These are phyloP conservation scores for Polygonum maritimum DNA, from an alignment of 148 eudicot genomes.

Conservation along the genomic window DNA sequence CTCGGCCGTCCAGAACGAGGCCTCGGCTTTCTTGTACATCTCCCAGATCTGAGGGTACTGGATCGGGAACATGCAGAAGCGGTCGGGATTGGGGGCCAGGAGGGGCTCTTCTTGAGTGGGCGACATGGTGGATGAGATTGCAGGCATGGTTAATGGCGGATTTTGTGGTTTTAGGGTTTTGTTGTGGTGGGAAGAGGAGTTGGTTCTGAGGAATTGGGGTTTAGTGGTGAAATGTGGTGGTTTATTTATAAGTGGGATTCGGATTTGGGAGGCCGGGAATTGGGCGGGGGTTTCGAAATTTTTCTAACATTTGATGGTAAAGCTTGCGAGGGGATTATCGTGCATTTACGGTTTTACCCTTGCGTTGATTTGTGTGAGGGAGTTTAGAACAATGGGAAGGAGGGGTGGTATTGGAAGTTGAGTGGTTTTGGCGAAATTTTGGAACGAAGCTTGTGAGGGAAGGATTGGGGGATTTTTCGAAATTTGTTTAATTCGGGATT, in stretches of 20 bases:
- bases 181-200: neutral
- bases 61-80: conserved; percentile 76
- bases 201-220: neutral
- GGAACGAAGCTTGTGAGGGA: neutral
- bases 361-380: neutral
- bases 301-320: neutral
- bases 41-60: conserved; percentile 71
- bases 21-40: conserved; percentile 81
- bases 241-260: neutral
- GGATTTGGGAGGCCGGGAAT: neutral
- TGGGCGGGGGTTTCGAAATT: neutral
- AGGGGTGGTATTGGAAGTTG: neutral
- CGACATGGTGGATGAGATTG: neutral
- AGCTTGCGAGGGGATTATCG: conserved; percentile 4
- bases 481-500: neutral
- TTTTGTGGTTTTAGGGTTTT: neutral
- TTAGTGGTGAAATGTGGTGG: neutral
- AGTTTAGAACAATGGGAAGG: neutral
- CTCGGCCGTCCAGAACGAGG: conserved; percentile 71
- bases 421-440: neutral
- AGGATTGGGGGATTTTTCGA: neutral
- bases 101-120: conserved; percentile 31
- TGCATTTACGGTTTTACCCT: neutral
- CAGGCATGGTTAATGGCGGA: neutral
- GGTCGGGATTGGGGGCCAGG: conserved; percentile 57